A percentile compares a stretch with the other conserved stretches of the same genome.
Conservation (phyloP, 129 eudicot species). For the Arctium minus region DNA sequence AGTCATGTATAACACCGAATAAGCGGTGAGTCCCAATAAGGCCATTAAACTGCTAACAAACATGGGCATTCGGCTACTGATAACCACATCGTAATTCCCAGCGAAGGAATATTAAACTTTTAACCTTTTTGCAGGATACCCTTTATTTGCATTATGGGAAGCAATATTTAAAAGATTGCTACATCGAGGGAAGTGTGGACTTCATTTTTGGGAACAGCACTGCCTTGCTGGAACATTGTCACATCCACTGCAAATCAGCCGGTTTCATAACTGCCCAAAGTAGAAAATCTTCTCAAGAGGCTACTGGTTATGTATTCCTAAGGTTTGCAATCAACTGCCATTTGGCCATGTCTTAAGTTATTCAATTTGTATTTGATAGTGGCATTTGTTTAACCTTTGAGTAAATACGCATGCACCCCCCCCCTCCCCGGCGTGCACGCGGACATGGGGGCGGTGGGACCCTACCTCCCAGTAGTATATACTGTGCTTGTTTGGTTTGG, state of each 20-base stretch:
- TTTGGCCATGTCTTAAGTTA: not conserved
- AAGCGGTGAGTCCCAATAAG: too few relatives aligned
- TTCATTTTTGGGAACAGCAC: slow-evolving; percentile 82
- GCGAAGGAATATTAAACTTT: not conserved
- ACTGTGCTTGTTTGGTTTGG: not conserved
- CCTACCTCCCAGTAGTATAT: too few relatives aligned
- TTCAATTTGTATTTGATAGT: not conserved
- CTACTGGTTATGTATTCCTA: slow-evolving; percentile 69
- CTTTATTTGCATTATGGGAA: slow-evolving; percentile 68
- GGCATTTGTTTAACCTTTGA: not conserved
- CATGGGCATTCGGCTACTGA: not conserved
- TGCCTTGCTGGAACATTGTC: slow-evolving; percentile 79
- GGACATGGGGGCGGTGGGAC: too few relatives aligned
- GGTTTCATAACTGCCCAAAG: slow-evolving; percentile 79
- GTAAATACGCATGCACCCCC: not conserved
- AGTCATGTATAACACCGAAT: too few relatives aligned
- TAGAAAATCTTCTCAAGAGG: slow-evolving; percentile 72
- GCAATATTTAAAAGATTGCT: slow-evolving; percentile 70
- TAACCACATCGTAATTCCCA: not conserved
- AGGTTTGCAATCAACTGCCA: slow-evolving; percentile 35
- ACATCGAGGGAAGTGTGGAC: slow-evolving; percentile 81
- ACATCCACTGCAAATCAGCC: slow-evolving; percentile 75
- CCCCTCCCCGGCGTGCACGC: too few relatives aligned
- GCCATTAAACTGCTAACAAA: too few relatives aligned
- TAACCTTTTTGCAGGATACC: slow-evolving; percentile 64